A percentile compares a stretch with the other conserved stretches of the same genome.
Conservation (phyloP, 176 grass and related monocot genomes). For the Phoenix roebelenii region DNA sequence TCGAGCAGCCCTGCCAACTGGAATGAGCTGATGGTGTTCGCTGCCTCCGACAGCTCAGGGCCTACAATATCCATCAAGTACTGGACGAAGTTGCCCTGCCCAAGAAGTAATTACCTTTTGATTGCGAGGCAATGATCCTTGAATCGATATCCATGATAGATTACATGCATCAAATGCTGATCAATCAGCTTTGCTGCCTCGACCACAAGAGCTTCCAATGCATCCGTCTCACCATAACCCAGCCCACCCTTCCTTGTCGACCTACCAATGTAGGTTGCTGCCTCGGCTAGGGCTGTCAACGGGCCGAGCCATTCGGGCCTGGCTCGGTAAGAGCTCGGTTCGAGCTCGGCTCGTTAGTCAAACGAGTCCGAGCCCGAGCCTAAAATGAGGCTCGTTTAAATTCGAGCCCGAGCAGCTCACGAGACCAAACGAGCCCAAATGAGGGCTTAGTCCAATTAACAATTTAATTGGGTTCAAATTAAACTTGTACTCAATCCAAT, state of each 20-base stretch:
- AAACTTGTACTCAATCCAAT: no score
- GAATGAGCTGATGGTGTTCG: slow-evolving; percentile 90
- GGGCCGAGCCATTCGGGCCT: no score
- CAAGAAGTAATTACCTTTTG: slow-evolving; percentile 89
- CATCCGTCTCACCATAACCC: slow-evolving; percentile 84
- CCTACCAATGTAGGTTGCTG: slow-evolving; percentile 66
- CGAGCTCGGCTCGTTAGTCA: no score
- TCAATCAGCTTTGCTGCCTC: slow-evolving; percentile 83
- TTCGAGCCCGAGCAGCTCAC: no score
- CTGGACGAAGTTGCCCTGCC: slow-evolving; percentile 95
- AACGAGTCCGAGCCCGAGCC: no score
- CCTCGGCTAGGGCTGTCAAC: no score
- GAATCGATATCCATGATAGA: slow-evolving; percentile 62
- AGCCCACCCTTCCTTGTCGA: slow-evolving; percentile 65
- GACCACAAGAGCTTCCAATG: slow-evolving; percentile 69
- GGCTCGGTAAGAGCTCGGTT: no score
- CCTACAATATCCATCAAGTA: slow-evolving; percentile 91
- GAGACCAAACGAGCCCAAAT: no score
- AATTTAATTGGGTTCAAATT: no score
- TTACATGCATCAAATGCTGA: slow-evolving; percentile 80
- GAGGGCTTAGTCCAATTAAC: no score
- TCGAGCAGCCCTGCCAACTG: slow-evolving; percentile 81
- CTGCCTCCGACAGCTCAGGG: slow-evolving; percentile 83
- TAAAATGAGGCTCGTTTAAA: no score
- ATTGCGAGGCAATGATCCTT: slow-evolving; percentile 90